Conservation (phyloP, 208 protist genomes). For the Herpetomonas muscarum region DNA sequence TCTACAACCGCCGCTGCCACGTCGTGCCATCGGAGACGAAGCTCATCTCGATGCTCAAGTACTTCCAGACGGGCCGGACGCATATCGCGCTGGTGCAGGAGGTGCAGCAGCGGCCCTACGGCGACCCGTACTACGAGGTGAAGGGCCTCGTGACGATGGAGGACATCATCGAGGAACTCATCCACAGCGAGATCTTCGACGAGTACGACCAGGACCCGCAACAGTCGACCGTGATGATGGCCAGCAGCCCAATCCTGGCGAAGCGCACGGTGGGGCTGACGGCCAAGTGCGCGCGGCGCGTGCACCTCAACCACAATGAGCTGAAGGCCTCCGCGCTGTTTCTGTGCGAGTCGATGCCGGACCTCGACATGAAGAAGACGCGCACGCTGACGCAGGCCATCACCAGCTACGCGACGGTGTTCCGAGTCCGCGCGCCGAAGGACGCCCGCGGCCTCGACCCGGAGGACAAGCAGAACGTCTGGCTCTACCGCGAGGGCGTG, state of each 20-base stretch:
- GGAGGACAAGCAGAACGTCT: constrained; percentile 86
- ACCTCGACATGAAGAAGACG: constrained; percentile 57
- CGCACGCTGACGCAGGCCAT: constrained; percentile 51
- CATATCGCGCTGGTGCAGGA: constrained; percentile 94
- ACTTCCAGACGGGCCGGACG: constrained; percentile 91
- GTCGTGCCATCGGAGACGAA: constrained; percentile 87
- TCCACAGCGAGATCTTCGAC: constrained; percentile 97
- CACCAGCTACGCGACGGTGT: constrained; percentile 46
- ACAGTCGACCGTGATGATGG: constrained; percentile 9
- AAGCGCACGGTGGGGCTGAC: constrained; percentile 77
- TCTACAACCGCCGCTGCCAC: constrained; percentile 91
- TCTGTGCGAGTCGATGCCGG: constrained; percentile 73
- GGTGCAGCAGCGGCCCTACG: constrained; percentile 79
- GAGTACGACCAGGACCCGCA: constrained; percentile 91
- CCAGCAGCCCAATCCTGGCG: constrained; percentile 6
- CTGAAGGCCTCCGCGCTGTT: constrained; percentile 79
- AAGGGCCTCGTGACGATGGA: constrained; percentile 96
- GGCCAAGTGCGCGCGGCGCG: constrained; percentile 63
- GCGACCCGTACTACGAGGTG: constrained; percentile 94
- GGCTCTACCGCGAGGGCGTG: constrained; percentile 82
- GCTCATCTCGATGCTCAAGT: constrained; percentile 94
- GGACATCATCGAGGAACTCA: constrained; percentile 97
- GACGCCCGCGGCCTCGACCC: constrained; percentile 69
- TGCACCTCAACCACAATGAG: constrained; percentile 82
- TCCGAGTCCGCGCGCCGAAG: constrained; percentile 70